Base-by-base conservation (phyloP, 2,329 filamentous ascomycete genomes). In the Botrytis paeoniae region DNA sequence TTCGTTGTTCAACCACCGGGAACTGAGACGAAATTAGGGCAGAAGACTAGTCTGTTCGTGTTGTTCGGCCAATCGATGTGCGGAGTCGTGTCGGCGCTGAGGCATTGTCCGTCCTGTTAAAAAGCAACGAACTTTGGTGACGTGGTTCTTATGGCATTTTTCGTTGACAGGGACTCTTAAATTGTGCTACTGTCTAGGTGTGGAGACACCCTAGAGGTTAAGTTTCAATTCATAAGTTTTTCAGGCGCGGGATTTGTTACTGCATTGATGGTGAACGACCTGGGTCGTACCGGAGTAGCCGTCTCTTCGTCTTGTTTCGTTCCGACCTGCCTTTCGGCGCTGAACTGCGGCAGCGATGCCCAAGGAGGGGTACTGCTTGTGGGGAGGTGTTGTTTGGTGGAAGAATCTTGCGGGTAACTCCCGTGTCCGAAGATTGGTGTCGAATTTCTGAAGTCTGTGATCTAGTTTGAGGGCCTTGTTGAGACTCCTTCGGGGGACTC, bases 21-120 rank as follows among this genome's bases (percentile, higher is more conserved):
- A 18, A 69, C 48, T 69, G 65, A 69, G 65, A 20, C 65, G 65
- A 69, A 69, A 69, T 69, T 69, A 69, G 65, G 65, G 48, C 45
- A 66, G 63, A 43, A 66, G 63, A 66, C 32, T 66, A 10, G 32
- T 66, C 63, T 51, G 63, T 41, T 68, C 48, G 41, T 69, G 65
- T 59, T 69, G 65, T 14, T 69, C 48, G 48, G 65, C 37, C 65
- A 69, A 69, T 41, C 65, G 51, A 69, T 51, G 51, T 57, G 48
- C 48, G 65, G 65, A 57, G 48, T 69, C 37, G 65, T 69, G 65
- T 57, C 65, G 65, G 48, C 48, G 65, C 65, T 69, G 65, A 69
- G 65, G 65, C 65, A 69, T 29, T 59, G 65, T 41, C 65, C 48
- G 65, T 69, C 65, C 65, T 57, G 48, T 69, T 57, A 69, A 69